Base-by-base conservation (phyloP, 1,284 basidiomycete genomes). In the Apiotrichum sp. region DNA sequence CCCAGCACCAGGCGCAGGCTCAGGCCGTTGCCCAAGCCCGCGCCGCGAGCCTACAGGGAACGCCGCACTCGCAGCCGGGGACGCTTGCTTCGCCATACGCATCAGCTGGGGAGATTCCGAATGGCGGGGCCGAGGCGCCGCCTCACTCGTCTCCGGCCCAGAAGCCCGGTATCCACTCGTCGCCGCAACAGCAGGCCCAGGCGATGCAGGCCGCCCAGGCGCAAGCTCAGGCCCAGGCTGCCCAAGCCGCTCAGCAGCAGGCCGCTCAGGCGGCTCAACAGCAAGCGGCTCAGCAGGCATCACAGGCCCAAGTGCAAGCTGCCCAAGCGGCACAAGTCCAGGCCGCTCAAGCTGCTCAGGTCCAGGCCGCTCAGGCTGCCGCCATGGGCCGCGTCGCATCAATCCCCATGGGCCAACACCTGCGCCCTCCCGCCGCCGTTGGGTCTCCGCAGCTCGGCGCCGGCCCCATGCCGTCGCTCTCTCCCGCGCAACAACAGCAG, bases 131-230 rank as follows among this genome's bases (percentile, higher is more conserved):
- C 22, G 57, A 62, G 47, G 58, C 48, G 10, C 57, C 50, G 9
- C 66, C 67, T 3, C 64, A 61, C 29, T 57, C 61, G 32, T 65
- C 65, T 31, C 67, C 67, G 13, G 66, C 59, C 52, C 50, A 51
- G 3, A 41, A 62, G 1, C 45, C 56, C 0, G 56, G 53, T 4
- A 62, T 63, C 16, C 50, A 54, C 29, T 52, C 48, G 7, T 50
- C 57, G 3, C 47, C 48, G 4, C 40, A 41, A 8, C 53, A 55
- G 34, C 22, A 49, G 7, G 48, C 51, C 22, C 22, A 22, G 11
- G 44, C 35, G 16, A 51, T 62, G 35, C 64, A 62, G 41, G 36
- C 52, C 32, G 62, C 62, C 11, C 22, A 22, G 22, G 58, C 57
- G 5, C 56, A 55, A 35, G 58, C 55, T 29, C 61, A 53, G 29